Evolutionary conservation across 73 alveolate genomes (phyloP).

Genomic region (Paraurostyla sp.): DNA sequence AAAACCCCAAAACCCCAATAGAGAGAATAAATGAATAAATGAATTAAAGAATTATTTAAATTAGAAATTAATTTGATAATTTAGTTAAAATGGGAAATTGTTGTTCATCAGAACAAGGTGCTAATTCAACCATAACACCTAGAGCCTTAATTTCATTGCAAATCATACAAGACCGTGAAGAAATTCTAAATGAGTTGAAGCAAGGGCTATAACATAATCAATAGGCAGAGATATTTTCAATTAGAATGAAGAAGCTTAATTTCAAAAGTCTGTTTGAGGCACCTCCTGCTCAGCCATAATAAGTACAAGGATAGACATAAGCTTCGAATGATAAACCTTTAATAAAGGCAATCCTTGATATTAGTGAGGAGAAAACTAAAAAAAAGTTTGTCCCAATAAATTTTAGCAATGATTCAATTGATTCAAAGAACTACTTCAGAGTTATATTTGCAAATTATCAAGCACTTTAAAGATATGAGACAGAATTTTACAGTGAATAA

Average conservation of each 20-base stretch:
- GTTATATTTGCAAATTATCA: not conserved
- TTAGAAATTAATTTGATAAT: too few species aligned
- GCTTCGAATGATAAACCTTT: not conserved
- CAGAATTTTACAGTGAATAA: not conserved
- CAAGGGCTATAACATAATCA: too few species aligned
- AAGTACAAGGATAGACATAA: not conserved
- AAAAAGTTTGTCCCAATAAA: not conserved
- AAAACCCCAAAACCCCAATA: too few species aligned
- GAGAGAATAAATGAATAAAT: too few species aligned
- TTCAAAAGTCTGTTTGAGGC: not conserved
- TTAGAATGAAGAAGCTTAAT: not conserved
- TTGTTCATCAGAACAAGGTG: too few species aligned
- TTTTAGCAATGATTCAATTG: not conserved
- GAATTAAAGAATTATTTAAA: too few species aligned
- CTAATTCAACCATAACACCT: too few species aligned
- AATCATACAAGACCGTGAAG: too few species aligned
- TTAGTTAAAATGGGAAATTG: too few species aligned
- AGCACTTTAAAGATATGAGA: not conserved
- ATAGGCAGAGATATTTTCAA: not conserved
- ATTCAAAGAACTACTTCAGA: not conserved
- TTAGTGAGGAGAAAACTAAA: not conserved
- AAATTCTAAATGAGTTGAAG: too few species aligned
- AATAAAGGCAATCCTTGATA: not conserved
- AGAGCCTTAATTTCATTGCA: too few species aligned
- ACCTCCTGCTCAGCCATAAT: not conserved